Evolutionary conservation across 176 grass and related monocot genomes (phyloP), one percentile per base, ranked within the genome.

Genomic region (Musa beccarii): DNA sequence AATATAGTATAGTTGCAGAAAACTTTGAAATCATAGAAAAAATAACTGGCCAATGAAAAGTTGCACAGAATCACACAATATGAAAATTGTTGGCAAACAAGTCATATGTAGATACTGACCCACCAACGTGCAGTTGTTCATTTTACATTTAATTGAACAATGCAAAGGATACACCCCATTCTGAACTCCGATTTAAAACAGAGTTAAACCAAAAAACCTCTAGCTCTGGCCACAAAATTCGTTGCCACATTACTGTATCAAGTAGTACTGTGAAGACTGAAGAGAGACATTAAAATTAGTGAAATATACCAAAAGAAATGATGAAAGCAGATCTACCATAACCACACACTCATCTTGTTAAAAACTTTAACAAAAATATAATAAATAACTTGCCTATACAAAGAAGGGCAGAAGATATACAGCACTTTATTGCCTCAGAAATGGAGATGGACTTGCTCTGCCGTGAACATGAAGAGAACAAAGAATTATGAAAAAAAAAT

Each of bases 161-260:
- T 21, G 78, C 10, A 56, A 83, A 99, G 90, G 95, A 99, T 99
- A 99, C 95, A 84, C 95, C 95, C 95, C 95, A 99, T 89, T 99
- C 88, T 68, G 90, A 94, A 76, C 95, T 99, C 54, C 86, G 82
- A 76, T 94, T 99, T 79, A 87, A 83, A 84, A 94, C 79, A 15
- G 95, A 94, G 80, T 99, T 99, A 87, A 99, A 99, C 91, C 86
- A 99, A 59, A 99, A 84, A 83, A 94, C 90, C 83, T 99, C 84
- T 77, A 99, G 89, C 83, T 99, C 95, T 78, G 95, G 95, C 95
- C 95, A 99, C 69, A 94, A 70, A 69, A 87, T 81, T 80, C 90
- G 84, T 63, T 76, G 80, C 95, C 95, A 99, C 88, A 99, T 85
- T 87, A 89, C 87, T 54, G 88, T 86, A 62, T 99, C 95, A 79